Conservation (phyloP, 208 protist genomes). For the Crithidia fasciculata region DNA sequence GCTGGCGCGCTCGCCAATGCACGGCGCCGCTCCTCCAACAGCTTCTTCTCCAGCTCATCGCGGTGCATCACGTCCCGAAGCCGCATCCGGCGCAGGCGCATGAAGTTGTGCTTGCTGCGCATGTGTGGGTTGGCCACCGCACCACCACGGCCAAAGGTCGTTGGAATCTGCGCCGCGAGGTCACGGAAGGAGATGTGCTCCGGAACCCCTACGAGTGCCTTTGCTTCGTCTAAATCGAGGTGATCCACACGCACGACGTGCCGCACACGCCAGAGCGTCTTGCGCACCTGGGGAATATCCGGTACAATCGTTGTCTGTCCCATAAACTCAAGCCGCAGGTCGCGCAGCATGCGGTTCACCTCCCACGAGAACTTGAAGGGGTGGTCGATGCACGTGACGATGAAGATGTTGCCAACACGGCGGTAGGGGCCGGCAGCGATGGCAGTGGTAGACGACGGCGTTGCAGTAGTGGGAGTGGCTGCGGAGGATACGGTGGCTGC, state of each 20-base stretch:
- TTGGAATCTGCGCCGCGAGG: slow-evolving; percentile 61
- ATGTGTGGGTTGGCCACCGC: slow-evolving; percentile 49
- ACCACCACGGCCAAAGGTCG: slow-evolving; percentile 62
- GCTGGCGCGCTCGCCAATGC: slow-evolving; percentile 7
- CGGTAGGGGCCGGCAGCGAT: slow-evolving; percentile 68
- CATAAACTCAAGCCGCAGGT: slow-evolving; percentile 84
- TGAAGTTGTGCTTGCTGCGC: slow-evolving; percentile 83
- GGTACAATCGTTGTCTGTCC: slow-evolving; percentile 85
- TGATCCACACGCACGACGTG: slow-evolving; percentile 79
- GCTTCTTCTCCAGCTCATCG: slow-evolving; percentile 70
- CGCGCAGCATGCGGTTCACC: slow-evolving; percentile 81
- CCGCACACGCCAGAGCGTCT: slow-evolving; percentile 77
- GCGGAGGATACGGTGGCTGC: not conserved
- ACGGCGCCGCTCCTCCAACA: slow-evolving; percentile 67
- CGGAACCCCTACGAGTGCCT: slow-evolving; percentile 76
- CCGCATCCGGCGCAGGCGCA: slow-evolving; percentile 79
- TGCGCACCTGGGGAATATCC: slow-evolving; percentile 76
- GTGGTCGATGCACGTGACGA: slow-evolving; percentile 81
- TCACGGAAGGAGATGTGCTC: slow-evolving; percentile 82
- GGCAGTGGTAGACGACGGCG: slow-evolving; percentile 27
- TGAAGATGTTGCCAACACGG: slow-evolving; percentile 84
- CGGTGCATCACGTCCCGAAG: slow-evolving; percentile 85
- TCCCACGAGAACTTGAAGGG: slow-evolving; percentile 89
- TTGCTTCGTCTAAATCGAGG: slow-evolving; percentile 84
- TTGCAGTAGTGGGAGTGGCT: not conserved